Evolutionary conservation across 2,329 filamentous ascomycete genomes (phyloP), one percentile per base, ranked within the genome.

Genomic region (Bipolaris bicolor): DNA sequence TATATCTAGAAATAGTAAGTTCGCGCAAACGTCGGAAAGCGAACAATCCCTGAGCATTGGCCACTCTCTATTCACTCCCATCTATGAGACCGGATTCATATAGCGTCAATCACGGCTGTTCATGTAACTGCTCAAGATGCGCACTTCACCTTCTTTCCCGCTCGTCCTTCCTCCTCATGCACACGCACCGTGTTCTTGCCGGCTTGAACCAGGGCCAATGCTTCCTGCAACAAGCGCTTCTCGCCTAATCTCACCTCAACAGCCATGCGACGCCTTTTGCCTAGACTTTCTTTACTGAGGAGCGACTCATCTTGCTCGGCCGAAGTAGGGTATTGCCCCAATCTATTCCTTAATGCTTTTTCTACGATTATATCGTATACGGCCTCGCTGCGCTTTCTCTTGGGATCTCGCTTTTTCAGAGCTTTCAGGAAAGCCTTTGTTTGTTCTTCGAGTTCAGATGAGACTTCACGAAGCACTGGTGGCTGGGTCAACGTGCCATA

Each of bases 211-310:
- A 64, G 9, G 15, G 58, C 51, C 11, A 64, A 24, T 11, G 58
- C 63, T 47, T 69, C 66, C 22, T 62, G 49, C 5, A 69, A 52
- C 18, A 69, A 18, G 1, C 34, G 20, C 39, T 69, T 69, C 33
- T 69, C 66, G 7, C 66, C 65, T 7, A 67, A 11, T 5, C 66
- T 59, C 5, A 67, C 62, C 7, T 64, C 57, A 13, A 67, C 16
- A 1, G 66, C 62, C 66, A 69, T 67, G 2, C 63, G 58, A 36
- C 53, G 55, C 20, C 65, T 61, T n/a, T 60, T 64, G 1, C 41
- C 34, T 7, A 65, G n/a, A 31, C 33, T 47, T 1, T 44, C 24
- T 2, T 49, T 39, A 31, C 59, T 49, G 16, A 67, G 41, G 1
- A 65, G 36, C 10, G 11, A 55, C n/a, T 62, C 48, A 18, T 69